A percentile compares a stretch with the other conserved stretches of the same genome.
Conservation (phyloP, 2,329 filamentous ascomycete genomes). For the Botrytis fabae region DNA sequence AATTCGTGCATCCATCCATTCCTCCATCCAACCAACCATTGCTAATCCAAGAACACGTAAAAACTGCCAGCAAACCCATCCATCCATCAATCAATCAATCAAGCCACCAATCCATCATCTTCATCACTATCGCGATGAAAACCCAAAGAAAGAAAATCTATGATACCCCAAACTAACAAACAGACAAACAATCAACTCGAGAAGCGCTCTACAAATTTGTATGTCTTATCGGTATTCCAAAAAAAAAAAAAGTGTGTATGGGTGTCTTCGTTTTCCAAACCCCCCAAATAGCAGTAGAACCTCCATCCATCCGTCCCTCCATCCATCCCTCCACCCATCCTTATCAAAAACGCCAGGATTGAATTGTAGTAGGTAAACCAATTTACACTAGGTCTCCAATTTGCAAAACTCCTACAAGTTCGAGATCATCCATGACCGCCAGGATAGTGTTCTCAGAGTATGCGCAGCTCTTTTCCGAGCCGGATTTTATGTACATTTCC, state of each 20-base stretch:
- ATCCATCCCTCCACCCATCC: not conserved
- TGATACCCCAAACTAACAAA: not conserved
- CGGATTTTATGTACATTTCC: slow-evolving; percentile 51
- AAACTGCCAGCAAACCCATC: not conserved
- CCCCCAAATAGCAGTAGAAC: not conserved
- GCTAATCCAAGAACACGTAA: not conserved
- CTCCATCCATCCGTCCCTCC: not conserved
- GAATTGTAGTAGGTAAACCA: not conserved
- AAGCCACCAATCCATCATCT: no score
- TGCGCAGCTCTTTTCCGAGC: slow-evolving; percentile 41
- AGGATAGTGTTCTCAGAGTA: slow-evolving; percentile 49
- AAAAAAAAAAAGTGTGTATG: not conserved
- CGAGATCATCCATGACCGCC: slow-evolving; percentile 48
- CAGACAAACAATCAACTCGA: not conserved
- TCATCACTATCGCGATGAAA: not conserved
- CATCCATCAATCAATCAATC: not conserved
- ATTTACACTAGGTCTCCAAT: slow-evolving; percentile 40
- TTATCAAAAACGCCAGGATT: slow-evolving; percentile 1
- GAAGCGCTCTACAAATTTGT: not conserved
- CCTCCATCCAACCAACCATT: not conserved
- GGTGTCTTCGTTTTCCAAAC: not conserved
- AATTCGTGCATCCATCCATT: slow-evolving; percentile 1
- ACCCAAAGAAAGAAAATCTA: not conserved
- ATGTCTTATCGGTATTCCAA: not conserved
- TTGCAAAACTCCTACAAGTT: slow-evolving; percentile 53